Base-by-base conservation (phyloP, 768 basidiomycete species). In the Hemileccinum rubropunctum region DNA sequence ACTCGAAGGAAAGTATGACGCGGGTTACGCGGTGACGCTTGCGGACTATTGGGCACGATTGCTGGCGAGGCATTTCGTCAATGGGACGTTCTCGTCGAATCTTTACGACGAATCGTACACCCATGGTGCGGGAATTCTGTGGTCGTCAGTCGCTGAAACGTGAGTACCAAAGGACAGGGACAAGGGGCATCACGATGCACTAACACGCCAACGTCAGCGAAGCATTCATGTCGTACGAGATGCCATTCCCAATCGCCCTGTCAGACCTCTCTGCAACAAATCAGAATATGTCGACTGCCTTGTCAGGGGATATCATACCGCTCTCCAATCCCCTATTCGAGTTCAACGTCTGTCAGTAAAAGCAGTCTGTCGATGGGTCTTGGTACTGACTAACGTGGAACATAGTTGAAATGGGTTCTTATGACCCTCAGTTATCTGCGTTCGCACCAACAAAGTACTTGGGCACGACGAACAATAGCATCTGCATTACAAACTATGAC, bases 361-460 rank as follows among this genome's bases (percentile, higher is more conserved):
- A 21, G 15, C 2, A 1, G 2, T 45, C n/a, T 3, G 3, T 23
- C 20, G 32, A 17, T 7, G 23, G 8, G 28, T 30, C 9, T 30
- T 8, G 11, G 28, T 9, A 9, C 28, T 30, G 9, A 11, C 49
- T 61, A 1, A 62, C 42, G 3, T 10, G 12, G 6, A 13, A 17
- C n/a, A 27, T 34, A 74, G 73, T 60, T 45, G 72, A 73, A 50
- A 68, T 67, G 57, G 74, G 76, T 1, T 73, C 71, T 0, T 77
- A 64, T 51, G 76, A 77, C 47, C 64, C 73, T 45, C 68, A 68
- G 36, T 59, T 74, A 6, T 72, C 76, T 1, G 77, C 79, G 3
- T 79, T 78, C 46, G 71, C 72, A 6, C 69, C 73, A 0, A 64
- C 74, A 30, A 69, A 76, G 52, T 74, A 76, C 57, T 57, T 78